Percentiles rank a stretch among this genome's conserved stretches.
Conservation (phyloP, 805 yeast genomes). For the Yarrowia yakushimensis region DNA sequence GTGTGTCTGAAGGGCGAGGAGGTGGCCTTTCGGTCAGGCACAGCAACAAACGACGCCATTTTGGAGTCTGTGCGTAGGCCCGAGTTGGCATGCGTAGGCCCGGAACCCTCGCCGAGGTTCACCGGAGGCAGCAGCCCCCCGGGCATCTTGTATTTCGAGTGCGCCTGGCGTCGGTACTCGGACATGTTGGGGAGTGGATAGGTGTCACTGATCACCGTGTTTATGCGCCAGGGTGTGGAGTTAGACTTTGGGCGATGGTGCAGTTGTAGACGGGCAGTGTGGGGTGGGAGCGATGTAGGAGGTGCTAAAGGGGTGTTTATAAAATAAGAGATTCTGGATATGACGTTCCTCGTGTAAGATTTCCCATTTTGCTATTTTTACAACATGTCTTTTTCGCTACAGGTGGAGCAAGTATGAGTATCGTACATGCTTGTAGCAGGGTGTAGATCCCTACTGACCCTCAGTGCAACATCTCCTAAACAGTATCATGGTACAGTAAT, state of each 20-base stretch:
- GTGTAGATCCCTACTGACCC: too few species aligned
- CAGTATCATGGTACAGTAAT: too few species aligned
- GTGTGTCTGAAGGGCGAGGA: conserved; percentile 8
- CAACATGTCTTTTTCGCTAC: too few species aligned
- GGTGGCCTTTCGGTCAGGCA: conserved; percentile 7
- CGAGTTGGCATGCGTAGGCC: background rate
- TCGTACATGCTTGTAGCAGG: too few species aligned
- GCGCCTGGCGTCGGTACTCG: conserved; percentile 16
- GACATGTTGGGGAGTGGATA: background rate
- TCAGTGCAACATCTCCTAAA: too few species aligned
- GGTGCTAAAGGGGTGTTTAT: background rate
- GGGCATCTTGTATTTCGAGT: conserved; percentile 16
- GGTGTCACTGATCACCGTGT: background rate
- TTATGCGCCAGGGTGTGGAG: background rate
- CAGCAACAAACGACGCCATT: conserved; percentile 17
- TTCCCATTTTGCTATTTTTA: background rate
- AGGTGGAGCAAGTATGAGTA: too few species aligned
- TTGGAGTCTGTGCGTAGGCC: conserved; percentile 1
- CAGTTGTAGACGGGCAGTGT: background rate
- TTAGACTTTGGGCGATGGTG: background rate
- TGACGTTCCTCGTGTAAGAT: background rate
- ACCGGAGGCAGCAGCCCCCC: conserved; percentile 18
- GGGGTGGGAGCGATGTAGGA: too few species aligned
- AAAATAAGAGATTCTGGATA: background rate
- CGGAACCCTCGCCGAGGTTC: background rate